Percentiles rank a stretch among this genome's conserved stretches.
These are phyloP conservation scores for Pleurotus giganteus DNA, from an alignment of 768 basidiomycete species.

Conservation along the genomic window DNA sequence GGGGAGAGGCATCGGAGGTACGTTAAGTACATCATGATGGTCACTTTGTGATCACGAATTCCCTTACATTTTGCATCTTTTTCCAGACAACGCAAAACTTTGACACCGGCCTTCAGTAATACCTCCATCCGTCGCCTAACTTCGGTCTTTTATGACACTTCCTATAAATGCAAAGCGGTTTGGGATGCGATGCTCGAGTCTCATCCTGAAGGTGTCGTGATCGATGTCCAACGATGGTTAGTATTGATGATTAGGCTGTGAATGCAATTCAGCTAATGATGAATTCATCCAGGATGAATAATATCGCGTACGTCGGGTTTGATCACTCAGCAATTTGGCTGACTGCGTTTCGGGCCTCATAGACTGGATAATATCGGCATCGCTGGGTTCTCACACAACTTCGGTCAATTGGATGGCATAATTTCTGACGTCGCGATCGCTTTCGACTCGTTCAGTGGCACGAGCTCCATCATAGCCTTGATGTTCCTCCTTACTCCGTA, in stretches of 20 bases:
- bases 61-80: neutral
- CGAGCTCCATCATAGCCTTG: constrained; percentile 17
- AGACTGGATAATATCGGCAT: constrained; percentile 60
- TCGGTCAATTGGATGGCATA: constrained; percentile 50
- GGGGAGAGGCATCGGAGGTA: constrained; percentile 47
- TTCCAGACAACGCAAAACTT: constrained; percentile 44
- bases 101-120: constrained; percentile 53
- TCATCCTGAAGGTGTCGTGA: constrained; percentile 23
- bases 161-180: constrained; percentile 41
- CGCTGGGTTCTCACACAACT: constrained; percentile 59
- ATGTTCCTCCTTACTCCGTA: constrained; percentile 32
- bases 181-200: constrained; percentile 29
- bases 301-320: constrained; percentile 35
- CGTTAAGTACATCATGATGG: constrained; percentile 1
- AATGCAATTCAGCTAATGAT: neutral
- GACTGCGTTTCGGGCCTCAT: neutral
- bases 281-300: constrained; percentile 37
- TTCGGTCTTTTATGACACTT: constrained; percentile 47
- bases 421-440: constrained; percentile 36
- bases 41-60: neutral
- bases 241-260: neutral
- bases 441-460: constrained; percentile 36
- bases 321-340: no score
- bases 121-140: constrained; percentile 47
- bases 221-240: constrained; percentile 46